A percentile compares a stretch with the other conserved stretches of the same genome.
Evolutionary conservation across 192 early-diverging fungal species (phyloP).

Genomic region (Haplosporangium gracile): DNA sequence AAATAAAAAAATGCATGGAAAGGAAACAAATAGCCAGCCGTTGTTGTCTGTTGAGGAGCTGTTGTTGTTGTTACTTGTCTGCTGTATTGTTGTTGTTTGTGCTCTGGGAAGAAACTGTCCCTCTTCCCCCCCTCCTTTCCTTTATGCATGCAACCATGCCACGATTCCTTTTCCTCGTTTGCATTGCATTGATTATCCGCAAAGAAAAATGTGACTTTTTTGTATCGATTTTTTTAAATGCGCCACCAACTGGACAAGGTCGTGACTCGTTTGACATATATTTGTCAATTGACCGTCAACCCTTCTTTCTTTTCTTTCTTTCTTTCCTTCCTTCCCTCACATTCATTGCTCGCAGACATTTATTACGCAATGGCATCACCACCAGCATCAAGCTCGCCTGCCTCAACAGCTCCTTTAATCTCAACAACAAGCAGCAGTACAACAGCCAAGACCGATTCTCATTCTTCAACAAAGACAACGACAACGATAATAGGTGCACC

Average conservation of each 20-base stretch:
- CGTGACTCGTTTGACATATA: background rate
- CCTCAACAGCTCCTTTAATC: background rate
- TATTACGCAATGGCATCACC: background rate
- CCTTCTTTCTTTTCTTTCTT: background rate
- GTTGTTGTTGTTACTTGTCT: no score
- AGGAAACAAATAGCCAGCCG: background rate
- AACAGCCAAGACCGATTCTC: background rate
- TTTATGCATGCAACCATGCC: background rate
- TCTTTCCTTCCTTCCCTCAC: background rate
- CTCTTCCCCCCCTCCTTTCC: background rate
- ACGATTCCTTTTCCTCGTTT: background rate
- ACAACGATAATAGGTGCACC: background rate
- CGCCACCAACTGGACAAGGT: constrained; percentile 35
- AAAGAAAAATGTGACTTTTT: background rate
- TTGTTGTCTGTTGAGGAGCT: background rate
- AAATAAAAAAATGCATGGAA: background rate
- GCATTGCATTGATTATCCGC: no score
- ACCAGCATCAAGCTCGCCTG: background rate
- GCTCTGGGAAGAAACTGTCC: background rate
- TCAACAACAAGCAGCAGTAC: background rate
- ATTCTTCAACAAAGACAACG: background rate
- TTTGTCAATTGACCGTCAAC: background rate
- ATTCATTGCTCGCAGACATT: background rate
- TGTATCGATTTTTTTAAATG: background rate
- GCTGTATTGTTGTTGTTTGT: background rate